Conservation (phyloP, 1,284 basidiomycete species). For the Fomitopsis palustris region DNA sequence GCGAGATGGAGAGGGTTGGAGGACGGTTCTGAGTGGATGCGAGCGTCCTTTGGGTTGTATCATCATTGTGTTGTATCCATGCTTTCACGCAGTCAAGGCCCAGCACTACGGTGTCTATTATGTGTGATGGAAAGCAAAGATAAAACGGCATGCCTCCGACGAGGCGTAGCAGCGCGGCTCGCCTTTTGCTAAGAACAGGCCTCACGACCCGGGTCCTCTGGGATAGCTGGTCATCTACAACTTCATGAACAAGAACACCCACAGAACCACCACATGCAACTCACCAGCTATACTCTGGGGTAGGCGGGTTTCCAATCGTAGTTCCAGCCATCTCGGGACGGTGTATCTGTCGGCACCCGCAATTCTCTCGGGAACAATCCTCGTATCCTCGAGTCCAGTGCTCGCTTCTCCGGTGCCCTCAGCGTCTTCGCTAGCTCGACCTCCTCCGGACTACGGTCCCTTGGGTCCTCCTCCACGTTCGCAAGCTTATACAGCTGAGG, state of each 20-base stretch:
- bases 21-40: conserved; percentile 4
- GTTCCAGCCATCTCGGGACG: conserved; percentile 72
- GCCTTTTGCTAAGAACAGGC: not conserved
- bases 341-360: conserved; percentile 75
- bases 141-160: not conserved
- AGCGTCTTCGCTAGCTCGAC: conserved; percentile 56
- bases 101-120: not conserved
- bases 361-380: conserved; percentile 85
- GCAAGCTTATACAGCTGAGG: conserved; percentile 69
- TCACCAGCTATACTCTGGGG: conserved; percentile 26
- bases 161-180: too few relatives aligned
- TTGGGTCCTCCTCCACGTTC: conserved; percentile 73
- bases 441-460: conserved; percentile 56
- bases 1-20: conserved; percentile 12
- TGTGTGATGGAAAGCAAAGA: not conserved
- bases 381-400: conserved; percentile 72
- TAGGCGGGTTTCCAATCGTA: conserved; percentile 72
- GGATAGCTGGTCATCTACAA: not conserved
- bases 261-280: not conserved
- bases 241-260: not conserved
- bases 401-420: conserved; percentile 65
- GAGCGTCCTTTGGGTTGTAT: not conserved
- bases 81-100: not conserved
- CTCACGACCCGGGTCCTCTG: not conserved
- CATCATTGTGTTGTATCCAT: not conserved